These are phyloP conservation scores for Colletotrichum sojae DNA, from an alignment of 2,329 filamentous ascomycete genomes.

Conservation along the genomic window DNA sequence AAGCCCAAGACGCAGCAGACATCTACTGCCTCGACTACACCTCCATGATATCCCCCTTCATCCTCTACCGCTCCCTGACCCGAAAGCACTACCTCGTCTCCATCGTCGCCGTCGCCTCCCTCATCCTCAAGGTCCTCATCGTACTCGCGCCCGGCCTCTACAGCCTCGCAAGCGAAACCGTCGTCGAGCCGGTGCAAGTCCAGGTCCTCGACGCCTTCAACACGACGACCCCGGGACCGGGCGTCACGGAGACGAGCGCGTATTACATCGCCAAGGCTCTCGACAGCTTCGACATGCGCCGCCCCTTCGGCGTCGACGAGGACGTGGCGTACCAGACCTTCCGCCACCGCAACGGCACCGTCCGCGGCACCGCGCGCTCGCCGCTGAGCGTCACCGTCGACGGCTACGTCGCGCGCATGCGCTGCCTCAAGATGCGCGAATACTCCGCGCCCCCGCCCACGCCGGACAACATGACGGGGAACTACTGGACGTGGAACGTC, in stretches of 20 bases:
- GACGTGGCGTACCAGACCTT: conserved; percentile 15
- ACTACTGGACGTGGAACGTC: not conserved
- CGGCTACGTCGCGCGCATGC: not conserved
- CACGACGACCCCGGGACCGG: not conserved
- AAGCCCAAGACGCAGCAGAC: not conserved
- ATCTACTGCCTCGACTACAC: conserved; percentile 12
- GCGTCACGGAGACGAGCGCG: not conserved
- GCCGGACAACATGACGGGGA: not conserved
- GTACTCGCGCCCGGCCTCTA: conserved; percentile 12
- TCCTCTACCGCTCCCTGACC: conserved; percentile 9
- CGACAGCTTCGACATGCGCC: conserved; percentile 5
- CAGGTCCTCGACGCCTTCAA: conserved; percentile 5
- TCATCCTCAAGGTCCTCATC: conserved; percentile 11
- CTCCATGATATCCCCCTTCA: conserved; percentile 6
- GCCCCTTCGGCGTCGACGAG: conserved; percentile 11
- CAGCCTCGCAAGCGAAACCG: not conserved
- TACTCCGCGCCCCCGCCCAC: not conserved
- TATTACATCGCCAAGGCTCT: conserved; percentile 13
- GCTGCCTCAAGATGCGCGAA: not conserved
- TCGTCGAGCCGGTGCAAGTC: not conserved
- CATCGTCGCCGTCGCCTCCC: not conserved
- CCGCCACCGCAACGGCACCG: not conserved
- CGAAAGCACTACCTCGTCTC: conserved; percentile 10
- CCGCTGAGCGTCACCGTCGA: conserved; percentile 8
- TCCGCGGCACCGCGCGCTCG: not conserved